Base-by-base conservation (phyloP, 306 rosid species). In the Pterocarpus macrocarpus region DNA sequence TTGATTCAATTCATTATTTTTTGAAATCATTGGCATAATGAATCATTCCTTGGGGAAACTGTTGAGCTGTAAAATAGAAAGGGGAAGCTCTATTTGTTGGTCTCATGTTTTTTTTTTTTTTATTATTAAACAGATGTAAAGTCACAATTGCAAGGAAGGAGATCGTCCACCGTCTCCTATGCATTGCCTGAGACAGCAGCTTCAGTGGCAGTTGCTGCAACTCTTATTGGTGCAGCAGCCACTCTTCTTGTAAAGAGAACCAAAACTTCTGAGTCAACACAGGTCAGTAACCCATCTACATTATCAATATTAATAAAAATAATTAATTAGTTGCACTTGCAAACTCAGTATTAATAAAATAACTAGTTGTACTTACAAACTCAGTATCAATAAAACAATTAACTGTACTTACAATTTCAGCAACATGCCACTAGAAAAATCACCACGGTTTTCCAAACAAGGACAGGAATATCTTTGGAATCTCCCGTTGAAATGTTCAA, bases 121-220 rank as follows among this genome's bases (percentile, higher is more conserved):
- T 16, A 5, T 53, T 16, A 5, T 38, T 83, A 75, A 76, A 69
- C 78, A 81, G 90, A 75, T 85, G 72, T 66, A 53, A 91, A 90
- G 81, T 78, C 85, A 36, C 76, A 81, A 65, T 82, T 84, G 73
- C 92, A 83, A 68, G 85, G 91, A 82, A 93, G 92, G 81, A 89
- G 88, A 80, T 34, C 59, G 82, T 71, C 85, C 63, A 59, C 80
- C 2, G 77, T 75, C 67, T 73, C 90, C 22, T 82, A 73, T 68
- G 90, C 97, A 44, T 81, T 95, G 69, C 97, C 93, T 2, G 98
- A 93, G 84, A 90, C 99, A 43, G 99, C 91, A 0, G 97, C 97
- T 77, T 91, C 98, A 14, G 84, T 91, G 78, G 99, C 91, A 7
- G 87, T 93, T 16, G 94, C 93, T 43, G 95, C 94, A 49, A 90